phyloP scores from a whole-genome alignment of 2,329 filamentous ascomycete genomes.

The Fusarium continuum region DNA sequence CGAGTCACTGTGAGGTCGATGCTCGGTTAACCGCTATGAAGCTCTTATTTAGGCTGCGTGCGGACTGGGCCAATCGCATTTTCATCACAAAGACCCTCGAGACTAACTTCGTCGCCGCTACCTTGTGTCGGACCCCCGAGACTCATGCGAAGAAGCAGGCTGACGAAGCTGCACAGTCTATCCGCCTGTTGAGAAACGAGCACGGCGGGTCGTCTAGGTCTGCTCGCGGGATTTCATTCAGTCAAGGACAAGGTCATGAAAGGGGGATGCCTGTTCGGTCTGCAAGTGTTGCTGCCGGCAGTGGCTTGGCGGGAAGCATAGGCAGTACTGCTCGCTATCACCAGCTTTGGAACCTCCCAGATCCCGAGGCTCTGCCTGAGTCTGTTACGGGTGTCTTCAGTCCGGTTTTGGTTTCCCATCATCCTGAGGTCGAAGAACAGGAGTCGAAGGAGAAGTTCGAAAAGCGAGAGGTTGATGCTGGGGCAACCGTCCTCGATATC shows the following conservation, averaged over 20 bases:
- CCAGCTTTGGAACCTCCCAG: constrained; percentile 67
- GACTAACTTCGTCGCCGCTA: constrained; percentile 75
- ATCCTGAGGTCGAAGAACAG: constrained; percentile 32
- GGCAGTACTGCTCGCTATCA: constrained; percentile 51
- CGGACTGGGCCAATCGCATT: constrained; percentile 81
- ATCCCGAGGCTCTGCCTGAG: constrained; percentile 64
- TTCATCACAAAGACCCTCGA: constrained; percentile 77
- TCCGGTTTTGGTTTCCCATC: constrained; percentile 59
- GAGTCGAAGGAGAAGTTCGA: constrained; percentile 8
- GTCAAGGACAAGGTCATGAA: constrained; percentile 57
- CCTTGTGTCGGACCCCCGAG: constrained; percentile 72
- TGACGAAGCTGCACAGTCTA: constrained; percentile 60
- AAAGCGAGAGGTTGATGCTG: constrained; percentile 42
- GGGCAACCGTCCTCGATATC: constrained; percentile 64
- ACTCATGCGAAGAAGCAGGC: constrained; percentile 61
- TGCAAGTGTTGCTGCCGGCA: constrained; percentile 49
- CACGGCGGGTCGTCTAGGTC: constrained; percentile 51
- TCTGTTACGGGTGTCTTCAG: constrained; percentile 57
- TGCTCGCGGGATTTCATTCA: constrained; percentile 62
- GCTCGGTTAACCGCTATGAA: constrained; percentile 80
- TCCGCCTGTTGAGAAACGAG: constrained; percentile 57
- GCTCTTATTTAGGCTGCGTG: constrained; percentile 81
- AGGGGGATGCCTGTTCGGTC: constrained; percentile 54
- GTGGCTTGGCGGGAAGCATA: constrained; percentile 47
- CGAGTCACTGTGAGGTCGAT: constrained; percentile 69